Evolutionary conservation across 179 eudicot species (phyloP), one percentile per base, ranked within the genome.

Genomic region (Spinacia oleracea): DNA sequence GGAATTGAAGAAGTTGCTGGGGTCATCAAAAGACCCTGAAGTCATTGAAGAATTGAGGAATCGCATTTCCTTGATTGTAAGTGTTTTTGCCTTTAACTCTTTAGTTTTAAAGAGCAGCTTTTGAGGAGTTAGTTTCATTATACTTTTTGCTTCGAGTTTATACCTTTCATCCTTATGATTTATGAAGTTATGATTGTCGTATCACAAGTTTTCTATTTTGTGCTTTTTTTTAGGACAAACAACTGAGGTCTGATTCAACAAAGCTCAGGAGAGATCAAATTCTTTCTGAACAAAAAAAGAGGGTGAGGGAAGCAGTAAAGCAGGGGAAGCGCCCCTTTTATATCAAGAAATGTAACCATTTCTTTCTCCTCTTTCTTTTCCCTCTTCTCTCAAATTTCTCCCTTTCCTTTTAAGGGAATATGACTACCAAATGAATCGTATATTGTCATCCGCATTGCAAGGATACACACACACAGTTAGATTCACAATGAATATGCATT

Each of bases 301-400:
- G 83, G 84, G 96, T 89, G 79, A 87, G 94, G 83, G 94, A 90
- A 81, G 98, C 97, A 70, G 96, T 93, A 77, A 93, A 88, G 85
- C 93, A 90, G 73, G 98, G 99, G 78, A 96, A 96, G 77, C 85
- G 82, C 55, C 99, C 98, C 62, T 96, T 83, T 77, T 96, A 91
- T 84, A 85, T 93, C 73, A 93, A 96, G 80, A 87, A 95, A 90
- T 91, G 97, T 92, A 85, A 83, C 27, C 34, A 60, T 60, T 66
- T 82, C 70, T 40, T n/a, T 55, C 59, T 59, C 82, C 80, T 73
- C 78, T 63, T 56, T 76, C 67, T n/a, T 40, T 27, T 11, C 1
- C 5, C 32, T 23, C 27, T 48, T 34, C 42, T 12, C 6, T 53
- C 50, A 11, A 4, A 9, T 67, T 60, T 38, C 6, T 16, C 14